Conservation (phyloP, 2,329 filamentous ascomycete species). For the Calonectria leucothoes region DNA sequence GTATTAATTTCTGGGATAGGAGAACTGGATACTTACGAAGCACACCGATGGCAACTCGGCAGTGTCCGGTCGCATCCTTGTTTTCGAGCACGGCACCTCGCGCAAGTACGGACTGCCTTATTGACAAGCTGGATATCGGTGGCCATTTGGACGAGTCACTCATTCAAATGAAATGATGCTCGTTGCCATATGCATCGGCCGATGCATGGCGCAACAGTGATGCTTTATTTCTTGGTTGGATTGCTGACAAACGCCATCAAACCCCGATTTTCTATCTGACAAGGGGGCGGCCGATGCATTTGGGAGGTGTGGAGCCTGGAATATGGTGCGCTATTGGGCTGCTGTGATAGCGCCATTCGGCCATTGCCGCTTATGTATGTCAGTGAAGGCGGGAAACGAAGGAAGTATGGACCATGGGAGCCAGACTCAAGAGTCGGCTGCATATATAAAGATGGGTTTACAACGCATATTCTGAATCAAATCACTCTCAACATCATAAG, state of each 20-base stretch:
- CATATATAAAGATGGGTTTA: neutral
- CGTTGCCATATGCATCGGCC: neutral
- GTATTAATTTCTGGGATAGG: neutral
- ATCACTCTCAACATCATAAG: neutral
- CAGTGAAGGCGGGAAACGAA: neutral
- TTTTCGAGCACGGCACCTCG: neutral
- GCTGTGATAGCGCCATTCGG: neutral
- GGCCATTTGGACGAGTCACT: neutral
- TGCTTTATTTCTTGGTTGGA: neutral
- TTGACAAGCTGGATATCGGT: neutral
- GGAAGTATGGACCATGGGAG: neutral
- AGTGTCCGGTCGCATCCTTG: neutral
- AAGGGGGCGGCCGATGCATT: constrained; percentile 8
- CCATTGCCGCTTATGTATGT: neutral
- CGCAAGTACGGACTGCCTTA: neutral
- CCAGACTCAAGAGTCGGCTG: no score
- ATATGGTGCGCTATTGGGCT: neutral
- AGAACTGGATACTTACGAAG: neutral
- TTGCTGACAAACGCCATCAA: neutral
- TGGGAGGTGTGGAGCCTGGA: neutral
- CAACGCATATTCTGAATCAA: neutral
- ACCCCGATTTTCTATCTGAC: neutral
- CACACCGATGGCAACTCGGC: neutral
- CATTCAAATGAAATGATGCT: neutral
- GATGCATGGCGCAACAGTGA: neutral